Base-by-base conservation (phyloP, 2,329 filamentous ascomycete genomes). In the Xylaria sp. region DNA sequence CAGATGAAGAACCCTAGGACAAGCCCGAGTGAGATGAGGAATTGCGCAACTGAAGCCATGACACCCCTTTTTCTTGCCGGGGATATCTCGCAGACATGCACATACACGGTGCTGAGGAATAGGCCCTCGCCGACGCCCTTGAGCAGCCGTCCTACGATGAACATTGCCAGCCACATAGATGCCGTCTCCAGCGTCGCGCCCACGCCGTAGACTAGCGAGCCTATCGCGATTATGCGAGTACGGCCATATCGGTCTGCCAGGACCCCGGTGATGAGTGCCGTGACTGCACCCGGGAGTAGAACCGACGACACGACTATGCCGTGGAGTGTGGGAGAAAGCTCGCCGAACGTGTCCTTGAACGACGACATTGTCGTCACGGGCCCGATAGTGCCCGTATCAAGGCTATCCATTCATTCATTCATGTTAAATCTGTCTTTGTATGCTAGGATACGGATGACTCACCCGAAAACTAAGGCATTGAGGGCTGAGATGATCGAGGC, bases 221-320 rank as follows among this genome's bases (percentile, higher is more conserved):
- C 87, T 17, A 85, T 78, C 1, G 80, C 79, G 27, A 90, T 85
- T 20, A 65, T 62, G n/a, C 79, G 79, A 0, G 84, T 80, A 10
- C 87, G 81, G 0, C 88, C 88, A 20, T 86, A 84, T 63, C 76
- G 81, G 71, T 84, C 84, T 7, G 81, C 85, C 1, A 90, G 79
- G 50, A 84, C 80, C 1, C 88, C 84, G 0, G 87, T 86, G 39
- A 89, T 81, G 27, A 89, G 81, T 0, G 88, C 87, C 0, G 87
- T 85, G 13, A 90, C 76, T 0, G 85, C 87, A 5, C 86, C 88
- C 0, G 87, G 84, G 27, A 89, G 81, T 25, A 90, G 79, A 53
- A 89, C 85, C 0, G 84, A 84, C 0, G 88, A 89, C 17, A 90
- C 87, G 6, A 88, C 82, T 2, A 89, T 78, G 0, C 88, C 88